Percentiles rank a stretch among this genome's conserved stretches.
phyloP scores from a whole-genome alignment of 352 stramenopile species.

The Pythium chondricola region DNA sequence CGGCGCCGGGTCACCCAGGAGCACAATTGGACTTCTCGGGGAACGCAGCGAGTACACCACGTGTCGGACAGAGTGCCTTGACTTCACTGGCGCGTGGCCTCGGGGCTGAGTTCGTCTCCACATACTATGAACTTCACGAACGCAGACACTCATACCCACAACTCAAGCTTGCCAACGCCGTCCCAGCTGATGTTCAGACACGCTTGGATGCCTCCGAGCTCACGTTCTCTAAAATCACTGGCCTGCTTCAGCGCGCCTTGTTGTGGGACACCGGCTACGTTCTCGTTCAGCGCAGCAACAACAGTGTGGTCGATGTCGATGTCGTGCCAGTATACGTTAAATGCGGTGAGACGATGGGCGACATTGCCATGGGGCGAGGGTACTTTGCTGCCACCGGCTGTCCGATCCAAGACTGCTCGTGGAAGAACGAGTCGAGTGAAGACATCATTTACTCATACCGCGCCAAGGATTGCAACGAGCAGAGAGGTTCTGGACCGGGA shows the following conservation, averaged over 20 bases:
- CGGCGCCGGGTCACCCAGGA: too few relatives aligned
- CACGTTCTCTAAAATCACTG: slow-evolving; percentile 8
- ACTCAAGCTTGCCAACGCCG: neutral
- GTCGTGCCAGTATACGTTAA: slow-evolving; percentile 22
- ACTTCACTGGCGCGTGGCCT: too few relatives aligned
- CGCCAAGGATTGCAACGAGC: neutral
- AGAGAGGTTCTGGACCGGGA: neutral
- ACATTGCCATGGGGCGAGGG: slow-evolving; percentile 3
- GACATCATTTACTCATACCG: slow-evolving; percentile 8
- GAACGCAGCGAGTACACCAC: too few relatives aligned
- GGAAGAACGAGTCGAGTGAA: slow-evolving; percentile 10
- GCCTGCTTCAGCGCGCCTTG: slow-evolving; percentile 20
- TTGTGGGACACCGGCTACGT: slow-evolving; percentile 20
- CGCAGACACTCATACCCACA: neutral
- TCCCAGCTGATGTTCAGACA: slow-evolving; percentile 4
- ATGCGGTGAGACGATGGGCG: slow-evolving; percentile 17
- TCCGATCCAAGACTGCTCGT: slow-evolving; percentile 14
- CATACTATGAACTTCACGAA: neutral
- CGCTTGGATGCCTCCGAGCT: slow-evolving; percentile 1
- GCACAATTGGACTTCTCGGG: too few relatives aligned
- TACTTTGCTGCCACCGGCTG: slow-evolving; percentile 16
- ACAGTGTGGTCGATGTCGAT: slow-evolving; percentile 3
- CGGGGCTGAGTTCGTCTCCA: slow-evolving; percentile 1
- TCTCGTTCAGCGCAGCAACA: neutral
- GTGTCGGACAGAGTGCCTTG: too few relatives aligned